Evolutionary conservation across 164 flowering plant species (phyloP).

Genomic region (Vitis rotundifolia): DNA sequence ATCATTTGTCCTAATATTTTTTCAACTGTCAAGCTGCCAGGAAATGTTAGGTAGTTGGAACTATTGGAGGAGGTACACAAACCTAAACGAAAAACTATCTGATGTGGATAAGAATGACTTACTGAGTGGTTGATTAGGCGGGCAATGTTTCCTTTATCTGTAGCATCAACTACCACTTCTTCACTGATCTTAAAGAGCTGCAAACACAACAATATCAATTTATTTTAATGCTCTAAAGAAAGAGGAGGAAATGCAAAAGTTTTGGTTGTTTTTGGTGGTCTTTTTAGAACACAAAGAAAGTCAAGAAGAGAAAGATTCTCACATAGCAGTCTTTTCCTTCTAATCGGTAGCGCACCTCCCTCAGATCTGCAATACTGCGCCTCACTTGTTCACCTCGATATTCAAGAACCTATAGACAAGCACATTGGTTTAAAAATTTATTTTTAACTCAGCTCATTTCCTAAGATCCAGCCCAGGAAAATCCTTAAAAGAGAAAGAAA

Average conservation of each 20-base stretch:
- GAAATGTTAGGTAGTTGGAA: too few species aligned
- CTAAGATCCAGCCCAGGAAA: too few species aligned
- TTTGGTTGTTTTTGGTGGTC: too few species aligned
- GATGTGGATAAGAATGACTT: conserved; percentile 23
- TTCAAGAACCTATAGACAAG: conserved; percentile 51
- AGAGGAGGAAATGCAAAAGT: too few species aligned
- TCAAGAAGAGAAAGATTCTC: conserved; percentile 1
- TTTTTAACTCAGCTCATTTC: too few species aligned
- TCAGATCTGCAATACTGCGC: conserved; percentile 70
- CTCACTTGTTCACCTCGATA: conserved; percentile 93
- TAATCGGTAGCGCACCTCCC: conserved; percentile 69
- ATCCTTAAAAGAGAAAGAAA: too few species aligned
- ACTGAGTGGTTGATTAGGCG: conserved; percentile 96
- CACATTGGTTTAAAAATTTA: neutral
- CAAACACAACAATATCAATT: conserved; percentile 8
- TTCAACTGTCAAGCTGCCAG: too few species aligned
- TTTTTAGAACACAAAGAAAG: neutral
- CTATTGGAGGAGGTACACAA: neutral
- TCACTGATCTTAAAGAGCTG: conserved; percentile 98
- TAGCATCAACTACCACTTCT: conserved; percentile 95
- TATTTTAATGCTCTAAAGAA: neutral
- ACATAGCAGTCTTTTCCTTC: conserved; percentile 93
- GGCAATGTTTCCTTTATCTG: conserved; percentile 91
- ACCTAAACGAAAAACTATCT: neutral
- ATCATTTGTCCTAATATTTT: too few species aligned